phyloP scores from a whole-genome alignment of 768 basidiomycete species.

The Psilocybe cubensis region DNA sequence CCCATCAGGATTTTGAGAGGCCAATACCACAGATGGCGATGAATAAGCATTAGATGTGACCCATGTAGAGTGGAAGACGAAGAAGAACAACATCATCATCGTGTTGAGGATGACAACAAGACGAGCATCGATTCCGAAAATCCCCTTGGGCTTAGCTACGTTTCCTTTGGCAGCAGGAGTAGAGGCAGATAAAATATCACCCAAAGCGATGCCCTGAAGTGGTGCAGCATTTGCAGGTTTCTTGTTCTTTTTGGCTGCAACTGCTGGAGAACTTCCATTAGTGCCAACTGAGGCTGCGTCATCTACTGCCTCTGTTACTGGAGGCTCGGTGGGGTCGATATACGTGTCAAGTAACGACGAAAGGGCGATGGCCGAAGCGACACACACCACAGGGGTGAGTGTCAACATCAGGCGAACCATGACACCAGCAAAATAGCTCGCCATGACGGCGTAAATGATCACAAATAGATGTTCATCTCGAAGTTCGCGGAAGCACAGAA shows the following conservation, averaged over 20 bases:
- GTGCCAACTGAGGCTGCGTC: slow-evolving; percentile 21
- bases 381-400: slow-evolving; percentile 95
- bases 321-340: slow-evolving; percentile 82
- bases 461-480: slow-evolving; percentile 98
- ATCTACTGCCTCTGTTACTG: slow-evolving; percentile 32
- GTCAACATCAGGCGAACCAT: slow-evolving; percentile 99
- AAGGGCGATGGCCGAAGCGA: slow-evolving; percentile 88
- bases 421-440: slow-evolving; percentile 98
- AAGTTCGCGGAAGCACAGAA: slow-evolving; percentile 91
- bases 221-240: slow-evolving; percentile 44
- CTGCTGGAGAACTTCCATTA: slow-evolving; percentile 29
- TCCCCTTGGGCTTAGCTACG: slow-evolving; percentile 53
- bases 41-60: slow-evolving; percentile 95
- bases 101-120: slow-evolving; percentile 75
- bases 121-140: slow-evolving; percentile 88
- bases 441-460: slow-evolving; percentile 95
- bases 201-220: slow-evolving; percentile 33
- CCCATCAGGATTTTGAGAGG: slow-evolving; percentile 80
- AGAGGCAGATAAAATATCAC: slow-evolving; percentile 45
- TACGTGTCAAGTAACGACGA: slow-evolving; percentile 89
- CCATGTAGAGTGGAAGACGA: slow-evolving; percentile 97
- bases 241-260: slow-evolving; percentile 60
- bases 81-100: slow-evolving; percentile 79
- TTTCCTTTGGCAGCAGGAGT: slow-evolving; percentile 35
- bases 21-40: slow-evolving; percentile 94